Evolutionary conservation across 345 rosid genomes (phyloP), one percentile per base, ranked within the genome.

Genomic region (Atalantia buxifolia): DNA sequence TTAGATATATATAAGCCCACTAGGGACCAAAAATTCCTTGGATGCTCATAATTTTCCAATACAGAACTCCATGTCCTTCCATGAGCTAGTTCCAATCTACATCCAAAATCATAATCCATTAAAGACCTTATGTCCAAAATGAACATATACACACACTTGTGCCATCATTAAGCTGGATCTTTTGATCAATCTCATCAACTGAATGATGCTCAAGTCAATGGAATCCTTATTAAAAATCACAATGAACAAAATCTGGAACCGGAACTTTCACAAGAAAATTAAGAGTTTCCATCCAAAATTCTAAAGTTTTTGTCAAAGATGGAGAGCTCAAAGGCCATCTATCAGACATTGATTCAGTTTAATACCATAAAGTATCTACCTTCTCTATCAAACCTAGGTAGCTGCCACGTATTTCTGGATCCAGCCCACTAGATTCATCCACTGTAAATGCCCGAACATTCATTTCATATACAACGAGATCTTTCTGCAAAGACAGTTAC

Each of bases 381-480:
- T 95, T 93, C 83, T 93, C 91, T 81, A 91, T 86, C 76, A 93
- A 31, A 84, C 95, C 99, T 78, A 90, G 93, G 82, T 92, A 95
- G 87, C 90, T 93, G 60, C 98, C 99, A 42, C 87, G 82, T 68
- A 84, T 78, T 62, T 82, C 71, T 81, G 90, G 84, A 87, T 90
- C 94, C 83, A 91, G 78, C 50, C 91, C 90, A 81, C 97, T 95
- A 80, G 98, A 92, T 78, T 93, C 87, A 77, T 93, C 97, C 82
- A 84, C 89, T 73, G 98, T 93, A 85, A 92, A 93, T 87, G 98
- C 98, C 74, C 99, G 97, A 55, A 95, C 94, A 84, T 90, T 95
- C 94, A 90, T 95, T 87, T 95, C 99, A 86, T 95, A 95, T 77
- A 93, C 82, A 79, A 92, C 92, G 84, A 95, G 98, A 85, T 95